Base-by-base conservation (phyloP, 2,329 filamentous ascomycete species). In the Exophiala sp. region DNA sequence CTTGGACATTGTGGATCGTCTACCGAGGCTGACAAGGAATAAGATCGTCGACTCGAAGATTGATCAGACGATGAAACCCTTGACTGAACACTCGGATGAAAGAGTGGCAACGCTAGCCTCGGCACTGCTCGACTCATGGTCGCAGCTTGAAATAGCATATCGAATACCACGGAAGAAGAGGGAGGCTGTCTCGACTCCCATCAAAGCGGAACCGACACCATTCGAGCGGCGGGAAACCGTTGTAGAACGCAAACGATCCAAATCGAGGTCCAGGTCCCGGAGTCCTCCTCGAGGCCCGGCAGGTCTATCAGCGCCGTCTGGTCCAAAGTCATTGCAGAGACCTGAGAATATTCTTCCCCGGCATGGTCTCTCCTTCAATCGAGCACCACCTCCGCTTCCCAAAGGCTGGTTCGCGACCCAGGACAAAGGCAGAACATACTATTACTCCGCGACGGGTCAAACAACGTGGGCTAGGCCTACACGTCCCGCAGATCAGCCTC, bases 11-110 rank as follows among this genome's bases (percentile, higher is more conserved):
- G 80, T 99, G 16, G 86, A 95, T 70, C 86, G 85, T 60, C 87
- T 97, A 61, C 94, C 94, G 0, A 86, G 92, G 8, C 77, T 97
- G 46, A 97, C 94, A 16, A 86, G 90, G 55, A 99, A 99, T 77
- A 99, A 99, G 73, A 96, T 99, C 54, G 86, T 89, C 61, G 91
- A 96, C 65, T 95, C 94, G 7, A 95, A 95, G 65, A 96, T 99
- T 58, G 94, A 97, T 69, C 79, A 85, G 2, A 87, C 87, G 0
- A 81, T 99, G 39, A 78, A 89, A 65, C 79, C 80, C 3, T 75
- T 97, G 47, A 81, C 78, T 1, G 73, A 73, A 10, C 87, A 83
- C 14, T 83, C 85, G 7, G 86, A 96, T 65, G 84, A 89, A 58
- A 80, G 87, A 55, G 89, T 99, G 16, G 80, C 85, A 21, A 78